phyloP scores from a whole-genome alignment of 768 basidiomycete genomes.

The Kwoniella botswanensis region DNA sequence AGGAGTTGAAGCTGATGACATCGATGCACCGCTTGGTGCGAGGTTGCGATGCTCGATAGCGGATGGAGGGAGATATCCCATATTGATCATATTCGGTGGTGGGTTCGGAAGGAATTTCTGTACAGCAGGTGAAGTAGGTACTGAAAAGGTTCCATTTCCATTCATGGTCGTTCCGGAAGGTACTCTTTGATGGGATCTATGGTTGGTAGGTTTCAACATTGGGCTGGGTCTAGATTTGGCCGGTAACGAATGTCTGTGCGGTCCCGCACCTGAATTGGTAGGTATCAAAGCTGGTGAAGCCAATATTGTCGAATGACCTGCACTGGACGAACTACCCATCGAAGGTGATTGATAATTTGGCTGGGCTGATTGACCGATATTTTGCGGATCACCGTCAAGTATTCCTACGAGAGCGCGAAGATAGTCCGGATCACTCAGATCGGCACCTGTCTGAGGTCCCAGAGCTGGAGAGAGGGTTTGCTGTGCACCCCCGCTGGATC shows the following conservation, averaged over 20 bases:
- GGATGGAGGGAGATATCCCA: conserved; percentile 39
- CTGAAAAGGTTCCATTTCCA: conserved; percentile 20
- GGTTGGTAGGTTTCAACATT: conserved; percentile 55
- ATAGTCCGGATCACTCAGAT: conserved; percentile 47
- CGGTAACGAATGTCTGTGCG: conserved; percentile 43
- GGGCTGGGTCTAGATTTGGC: conserved; percentile 52
- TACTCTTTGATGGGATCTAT: conserved; percentile 31
- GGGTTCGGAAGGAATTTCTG: conserved; percentile 25
- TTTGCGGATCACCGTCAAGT: conserved; percentile 27
- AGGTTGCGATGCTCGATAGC: conserved; percentile 35
- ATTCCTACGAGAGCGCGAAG: conserved; percentile 42
- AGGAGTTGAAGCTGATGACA: conserved; percentile 62
- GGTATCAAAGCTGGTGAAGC: conserved; percentile 20
- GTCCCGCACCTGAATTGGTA: conserved; percentile 22
- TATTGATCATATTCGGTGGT: conserved; percentile 16
- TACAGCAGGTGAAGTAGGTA: conserved; percentile 40
- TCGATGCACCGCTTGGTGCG: not conserved
- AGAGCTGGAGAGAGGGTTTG: conserved; percentile 56
- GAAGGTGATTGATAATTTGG: conserved; percentile 22
- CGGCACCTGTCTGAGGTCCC: conserved; percentile 37
- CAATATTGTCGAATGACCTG: conserved; percentile 22
- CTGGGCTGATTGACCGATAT: conserved; percentile 14
- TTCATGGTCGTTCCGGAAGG: conserved; percentile 19
- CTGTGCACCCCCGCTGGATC: conserved; percentile 48
- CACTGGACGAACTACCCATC: conserved; percentile 14